Evolutionary conservation across 164 flowering plant species (phyloP), one percentile per base, ranked within the genome.

Genomic region (Vitis rupestris): DNA sequence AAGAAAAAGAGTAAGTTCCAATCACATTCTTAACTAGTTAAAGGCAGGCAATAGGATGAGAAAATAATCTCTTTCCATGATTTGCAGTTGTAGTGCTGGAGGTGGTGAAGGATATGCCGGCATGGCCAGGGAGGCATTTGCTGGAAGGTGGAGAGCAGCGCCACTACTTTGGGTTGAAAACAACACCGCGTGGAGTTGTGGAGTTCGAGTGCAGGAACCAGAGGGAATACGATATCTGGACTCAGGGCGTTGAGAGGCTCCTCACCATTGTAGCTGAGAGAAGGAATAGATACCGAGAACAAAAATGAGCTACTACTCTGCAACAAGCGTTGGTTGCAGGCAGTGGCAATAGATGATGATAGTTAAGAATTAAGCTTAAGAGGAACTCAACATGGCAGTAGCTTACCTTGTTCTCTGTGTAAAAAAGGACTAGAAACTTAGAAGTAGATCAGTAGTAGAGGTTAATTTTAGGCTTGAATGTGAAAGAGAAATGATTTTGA

Each of bases 81-180:
- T n/a, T 62, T 71, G 55, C 84, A 87, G 89, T 84, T 76, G 83
- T 87, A 53, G 87, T 89, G 63, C 4, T 84, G 67, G 91, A 84
- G 47, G 88, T 87, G 19, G 79, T 71, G 76, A 87, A 74, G 68
- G 80, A 89, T 68, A 52, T 87, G 77, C 74, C 87, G 0, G 85
- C 88, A 31, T 89, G 93, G 93, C 87, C 90, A 1, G 93, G 89
- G n/a, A 73, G 93, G 68, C 84, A 80, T 69, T 30, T 84, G 67
- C 69, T 84, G 7, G 82, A 85, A 54, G 81, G 78, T 3, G 89
- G 88, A 13, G 90, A 89, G 76, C 80, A 87, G 71, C 83, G 88
- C 0, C 77, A 82, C 0, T 89, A 87, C 82, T 89, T 89, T 63
- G 93, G 91, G 64, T 56, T 89, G 53, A 87, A 78, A 74, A 89